Evolutionary conservation across 805 yeast species (phyloP).

Genomic region (Candida peoriensis): DNA sequence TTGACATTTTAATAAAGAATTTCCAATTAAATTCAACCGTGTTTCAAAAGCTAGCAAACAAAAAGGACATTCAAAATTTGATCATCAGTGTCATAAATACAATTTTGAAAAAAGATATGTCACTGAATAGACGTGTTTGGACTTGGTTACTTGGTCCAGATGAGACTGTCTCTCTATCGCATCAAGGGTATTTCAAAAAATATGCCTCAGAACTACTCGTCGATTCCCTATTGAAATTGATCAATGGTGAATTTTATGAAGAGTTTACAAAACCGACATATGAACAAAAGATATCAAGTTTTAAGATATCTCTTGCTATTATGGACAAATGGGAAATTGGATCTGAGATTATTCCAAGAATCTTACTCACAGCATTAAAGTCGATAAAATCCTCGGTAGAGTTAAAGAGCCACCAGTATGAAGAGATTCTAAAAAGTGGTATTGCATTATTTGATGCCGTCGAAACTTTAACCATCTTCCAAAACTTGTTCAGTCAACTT

Average conservation of each 20-base stretch:
- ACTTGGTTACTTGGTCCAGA: conserved; percentile 89
- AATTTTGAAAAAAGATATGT: conserved; percentile 83
- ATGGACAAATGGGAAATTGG: conserved; percentile 97
- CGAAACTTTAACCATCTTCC: conserved; percentile 78
- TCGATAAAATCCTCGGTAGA: conserved; percentile 34
- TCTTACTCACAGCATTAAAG: conserved; percentile 61
- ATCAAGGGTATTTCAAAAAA: conserved; percentile 45
- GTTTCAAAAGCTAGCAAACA: conserved; percentile 40
- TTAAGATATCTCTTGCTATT: conserved; percentile 62
- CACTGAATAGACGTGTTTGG: conserved; percentile 91
- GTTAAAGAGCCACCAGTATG: conserved; percentile 23
- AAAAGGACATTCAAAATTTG: conserved; percentile 52
- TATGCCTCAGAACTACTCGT: conserved; percentile 49
- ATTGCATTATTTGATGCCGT: conserved; percentile 78
- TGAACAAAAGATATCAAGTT: conserved; percentile 42
- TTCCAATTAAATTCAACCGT: conserved; percentile 61
- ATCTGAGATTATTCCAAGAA: conserved; percentile 58
- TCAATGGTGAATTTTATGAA: conserved; percentile 28
- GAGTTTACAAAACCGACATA: conserved; percentile 12
- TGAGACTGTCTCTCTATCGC: conserved; percentile 6
- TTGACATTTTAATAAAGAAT: conserved; percentile 70
- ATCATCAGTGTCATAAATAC: conserved; percentile 61
- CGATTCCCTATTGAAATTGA: conserved; percentile 46
- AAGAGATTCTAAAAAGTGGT: conserved; percentile 53
- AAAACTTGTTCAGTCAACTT: conserved; percentile 42